Base-by-base conservation (phyloP, 495 filamentous ascomycete species). In the Penicillium chermesinum region DNA sequence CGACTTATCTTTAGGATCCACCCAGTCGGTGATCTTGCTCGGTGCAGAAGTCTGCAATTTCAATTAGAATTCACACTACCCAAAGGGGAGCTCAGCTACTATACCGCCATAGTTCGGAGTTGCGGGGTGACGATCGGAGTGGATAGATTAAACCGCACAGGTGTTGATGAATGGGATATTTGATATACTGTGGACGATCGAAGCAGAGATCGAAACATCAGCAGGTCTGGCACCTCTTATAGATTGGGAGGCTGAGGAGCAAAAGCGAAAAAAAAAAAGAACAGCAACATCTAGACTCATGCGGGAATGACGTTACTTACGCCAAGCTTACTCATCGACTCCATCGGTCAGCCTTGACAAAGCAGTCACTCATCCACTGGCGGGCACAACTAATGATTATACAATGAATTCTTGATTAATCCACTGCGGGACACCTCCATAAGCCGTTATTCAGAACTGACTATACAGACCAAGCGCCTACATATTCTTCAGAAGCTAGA, bases 11-110 rank as follows among this genome's bases (percentile, higher is more conserved):
- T 71, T 70, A 30, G 82, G 83, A 17, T 77, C 70, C 14, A 89
- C 89, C 89, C 89, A 96, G 57, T 91, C 77, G 21, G 88, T 90
- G 63, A 95, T 93, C 30, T 72, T 73, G 19, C 27, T 38, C 7
- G 61, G 14, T 38, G 61, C 69, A 37, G 63, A 57, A 7, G 65
- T 69, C 69, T 72, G 25, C n/a, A 19, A 19, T 25, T 27, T 9
- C 6, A 7, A n/a, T 44, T 44, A 44, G 18, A 39, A 47, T 43
- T 39, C 20, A 1, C 13, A 38, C 20, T 41, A 21, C 16, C 6
- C n/a, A 25, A 30, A 18, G 12, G 21, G 20, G 37, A 17, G 16
- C 21, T 15, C 18, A 12, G 17, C 19, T 20, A 7, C 36, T 63
- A 41, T 69, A 75, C 71, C 41, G 71, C 59, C 71, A 75, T 75